These are phyloP conservation scores for Cymbopogon flexuosus DNA, from an alignment of 202 grass and related monocot species.

Conservation along the genomic window DNA sequence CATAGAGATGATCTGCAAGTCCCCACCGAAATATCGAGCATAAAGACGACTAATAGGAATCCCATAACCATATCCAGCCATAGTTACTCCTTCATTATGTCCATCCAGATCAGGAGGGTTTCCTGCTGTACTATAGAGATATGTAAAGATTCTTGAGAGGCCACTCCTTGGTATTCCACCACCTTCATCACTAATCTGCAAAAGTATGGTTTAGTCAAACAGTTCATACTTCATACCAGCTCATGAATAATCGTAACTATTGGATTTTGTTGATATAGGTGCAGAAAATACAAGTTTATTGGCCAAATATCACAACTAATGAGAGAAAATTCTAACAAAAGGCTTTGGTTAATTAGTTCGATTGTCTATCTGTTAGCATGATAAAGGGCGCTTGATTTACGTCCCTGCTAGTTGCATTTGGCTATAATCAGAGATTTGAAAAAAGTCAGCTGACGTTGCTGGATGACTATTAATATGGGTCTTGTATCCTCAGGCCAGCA, in stretches of 20 bases:
- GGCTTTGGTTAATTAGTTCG: not conserved
- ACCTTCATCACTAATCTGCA: constrained; percentile 95
- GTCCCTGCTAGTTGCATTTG: not conserved
- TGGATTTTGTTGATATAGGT: not conserved
- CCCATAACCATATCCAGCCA: constrained; percentile 94
- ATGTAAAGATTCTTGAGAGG: constrained; percentile 87
- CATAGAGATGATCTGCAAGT: constrained; percentile 97
- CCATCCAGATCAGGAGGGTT: constrained; percentile 71
- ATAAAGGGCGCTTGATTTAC: not conserved
- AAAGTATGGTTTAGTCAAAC: not conserved
- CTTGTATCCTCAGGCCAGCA: not conserved
- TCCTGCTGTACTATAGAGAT: constrained; percentile 91
- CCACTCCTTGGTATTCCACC: constrained; percentile 97
- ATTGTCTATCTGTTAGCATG: not conserved
- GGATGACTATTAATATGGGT: not conserved
- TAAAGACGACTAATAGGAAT: constrained; percentile 92
- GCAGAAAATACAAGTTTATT: not conserved
- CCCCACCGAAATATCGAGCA: constrained; percentile 94
- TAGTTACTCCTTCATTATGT: constrained; percentile 64
- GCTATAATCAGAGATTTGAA: not conserved
- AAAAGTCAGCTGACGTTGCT: not conserved
- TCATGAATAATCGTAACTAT: not conserved
- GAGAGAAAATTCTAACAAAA: constrained; percentile 7
- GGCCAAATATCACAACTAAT: not conserved
- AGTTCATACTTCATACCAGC: not conserved